Evolutionary conservation across 371 early-diverging fungal genomes (phyloP).

Genomic region (Basidiobolus meristosporus): DNA sequence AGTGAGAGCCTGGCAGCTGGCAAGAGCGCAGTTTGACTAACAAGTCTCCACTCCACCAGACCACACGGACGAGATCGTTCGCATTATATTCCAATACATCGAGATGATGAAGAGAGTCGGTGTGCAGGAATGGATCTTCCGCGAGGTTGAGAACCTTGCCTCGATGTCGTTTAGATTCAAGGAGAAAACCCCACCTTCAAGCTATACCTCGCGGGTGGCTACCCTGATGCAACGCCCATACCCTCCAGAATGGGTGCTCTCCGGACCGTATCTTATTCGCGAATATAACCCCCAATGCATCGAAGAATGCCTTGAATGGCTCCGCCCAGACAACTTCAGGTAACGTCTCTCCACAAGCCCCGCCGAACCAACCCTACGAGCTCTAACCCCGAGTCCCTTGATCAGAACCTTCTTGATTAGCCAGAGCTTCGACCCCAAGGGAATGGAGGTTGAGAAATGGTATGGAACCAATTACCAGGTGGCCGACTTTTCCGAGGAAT

Average conservation of each 20-base stretch:
- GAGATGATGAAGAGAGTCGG: slow-evolving; percentile 45
- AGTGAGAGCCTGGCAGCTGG: no score
- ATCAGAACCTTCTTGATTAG: background rate
- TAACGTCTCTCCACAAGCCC: slow-evolving; percentile 1
- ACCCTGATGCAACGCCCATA: slow-evolving; percentile 42
- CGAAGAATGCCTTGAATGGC: slow-evolving; percentile 23
- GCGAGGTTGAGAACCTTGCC: slow-evolving; percentile 37
- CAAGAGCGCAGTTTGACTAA: background rate
- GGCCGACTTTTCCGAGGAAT: no score
- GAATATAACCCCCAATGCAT: slow-evolving; percentile 39
- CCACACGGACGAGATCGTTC: slow-evolving; percentile 54
- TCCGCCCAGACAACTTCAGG: slow-evolving; percentile 45
- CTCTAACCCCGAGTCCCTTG: no score
- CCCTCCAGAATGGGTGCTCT: slow-evolving; percentile 41
- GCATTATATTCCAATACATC: slow-evolving; percentile 74
- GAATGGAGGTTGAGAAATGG: slow-evolving; percentile 34
- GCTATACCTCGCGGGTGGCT: slow-evolving; percentile 33
- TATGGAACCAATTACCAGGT: slow-evolving; percentile 73
- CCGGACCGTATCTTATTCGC: slow-evolving; percentile 42
- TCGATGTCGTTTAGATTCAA: slow-evolving; percentile 70
- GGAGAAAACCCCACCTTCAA: slow-evolving; percentile 50
- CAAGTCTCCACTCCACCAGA: slow-evolving; percentile 9
- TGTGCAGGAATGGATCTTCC: slow-evolving; percentile 52
- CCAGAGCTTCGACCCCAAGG: background rate
- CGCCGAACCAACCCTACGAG: background rate